Base-by-base conservation (phyloP, 1,284 basidiomycete genomes). In the Bjerkandera adusta region DNA sequence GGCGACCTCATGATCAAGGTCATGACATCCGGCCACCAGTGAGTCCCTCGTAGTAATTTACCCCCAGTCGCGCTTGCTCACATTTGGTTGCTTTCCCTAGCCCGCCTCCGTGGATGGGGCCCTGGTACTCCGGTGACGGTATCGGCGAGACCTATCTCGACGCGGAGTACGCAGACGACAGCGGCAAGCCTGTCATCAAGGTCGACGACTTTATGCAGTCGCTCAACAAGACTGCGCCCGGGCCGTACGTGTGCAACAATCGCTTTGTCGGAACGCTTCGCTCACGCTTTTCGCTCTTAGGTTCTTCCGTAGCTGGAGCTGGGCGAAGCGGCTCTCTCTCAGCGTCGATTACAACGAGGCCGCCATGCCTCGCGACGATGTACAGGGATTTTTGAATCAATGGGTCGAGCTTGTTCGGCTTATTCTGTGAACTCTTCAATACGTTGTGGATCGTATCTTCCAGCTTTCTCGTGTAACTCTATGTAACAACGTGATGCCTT, bases 101-200 rank as follows among this genome's bases (percentile, higher is more conserved):
- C 13, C 44, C 47, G 3, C 41, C 51, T 6, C 51, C 53, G 11
- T 53, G 46, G 48, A 38, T 45, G 12, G 53, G 51, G 13, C 52
- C 52, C 1, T 53, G 51, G 48, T 55, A 48, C 27, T 32, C 52
- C n/a, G 53, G 48, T 16, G 53, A 55, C 29, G 53, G 53, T 2
- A 21, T 24, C 8, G 51, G 53, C 5, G 39, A 45, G 12, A 32
- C 13, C n/a, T 40, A 44, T 20, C 38, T 55, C 11, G 26, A 32
- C 16, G 36, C 48, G n/a, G 39, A 27, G 30, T 49, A 53, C 42
- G 32, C 41, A 11, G n/a, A n/a, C n/a, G 24, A 45, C 25, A 21
- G 43, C 11, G 33, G 13, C 10, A 6, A 25, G 32, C 21, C 20
- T 21, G 21, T 44, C 18, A 18, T 36, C 33, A 20, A 32, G 21